Base-by-base conservation (phyloP, 148 eudicot species). In the Vaccinium corymbosum region DNA sequence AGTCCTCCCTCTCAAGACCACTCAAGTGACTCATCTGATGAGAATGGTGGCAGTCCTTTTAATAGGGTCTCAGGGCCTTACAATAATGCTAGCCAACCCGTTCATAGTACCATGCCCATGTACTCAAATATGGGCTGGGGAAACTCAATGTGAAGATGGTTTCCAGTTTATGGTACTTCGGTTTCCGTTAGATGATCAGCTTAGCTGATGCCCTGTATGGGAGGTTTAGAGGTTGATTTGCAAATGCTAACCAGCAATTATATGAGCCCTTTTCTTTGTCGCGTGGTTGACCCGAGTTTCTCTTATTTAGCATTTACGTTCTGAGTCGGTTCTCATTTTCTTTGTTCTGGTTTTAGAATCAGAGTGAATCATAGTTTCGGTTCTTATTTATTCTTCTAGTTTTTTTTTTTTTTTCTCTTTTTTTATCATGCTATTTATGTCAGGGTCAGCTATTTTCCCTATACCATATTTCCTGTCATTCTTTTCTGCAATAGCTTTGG, bases 21-120 rank as follows among this genome's bases (percentile, higher is more conserved):
- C 29, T 93, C 98, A 0, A 94, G 93, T 56, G 99, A 90, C 7
- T 94, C 95, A 61, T 91, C 93, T 22, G 99, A 94, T 22, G 98
- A 92, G 49, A 88, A 93, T 70, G 93, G 87, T 66, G 89, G 81
- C 62, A 49, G 22, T 27, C 94, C 92, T 55, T 76, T 92, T 62
- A 84, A 89, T 71, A 83, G 88, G 64, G 82, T 73, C 35, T 82
- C 90, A 55, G 92, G 83, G 62, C 87, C 93, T 19, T 94, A 87
- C 52, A 83, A 84, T 78, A 92, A 93, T 74, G 83, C 90, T 50
- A 90, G 84, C 86, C 93, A 91, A 78, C 88, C 91, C 19, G 86
- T 88, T 70, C 97, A 91, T 70, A 90, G 80, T 78, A 12, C 38
- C 13, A 89, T 92, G 89, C 92, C 90, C 56, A 86, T 93, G 94